Base-by-base conservation (phyloP, 306 rosid species). In the Cercis canadensis region DNA sequence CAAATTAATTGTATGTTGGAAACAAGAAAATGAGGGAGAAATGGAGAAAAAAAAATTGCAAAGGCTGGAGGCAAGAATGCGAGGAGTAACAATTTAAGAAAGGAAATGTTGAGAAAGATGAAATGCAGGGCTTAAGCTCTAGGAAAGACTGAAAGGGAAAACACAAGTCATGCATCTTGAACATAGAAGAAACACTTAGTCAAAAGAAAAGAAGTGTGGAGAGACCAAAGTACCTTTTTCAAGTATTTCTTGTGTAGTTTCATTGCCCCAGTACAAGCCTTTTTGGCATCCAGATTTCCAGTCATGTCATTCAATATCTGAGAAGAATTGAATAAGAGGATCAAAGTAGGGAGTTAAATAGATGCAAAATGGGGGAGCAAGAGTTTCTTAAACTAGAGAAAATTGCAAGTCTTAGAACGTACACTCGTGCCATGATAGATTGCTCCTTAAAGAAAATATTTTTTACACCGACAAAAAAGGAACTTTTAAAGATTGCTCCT, bases 221-320 rank as follows among this genome's bases (percentile, higher is more conserved):
- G 44, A 62, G 74, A 70, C 47, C 67, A 67, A 24, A 11, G 15
- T 80, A 95, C 99, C 99, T 91, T 95, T 65, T 47, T 95, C 37
- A 92, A 87, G 81, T 91, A 95, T 63, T 95, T 95, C 77, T 81
- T 95, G 83, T 95, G 99, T 62, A 95, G 96, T 78, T 95, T 95
- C 96, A 95, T 83, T 39, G 99, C 99, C 24, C 95, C 96, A n/a
- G 56, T 70, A 83, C 99, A 95, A 59, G 99, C 99, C 68, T 89
- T 95, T 81, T 81, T 95, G 74, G 99, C 99, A 79, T 95, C 99
- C 46, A 95, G 76, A 79, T 89, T 81, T 77, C 99, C 99, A 43
- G 96, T 87, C 16, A 82, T 86, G 80, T 95, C 99, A 76, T 95
- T 91, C 82, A 95, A 85, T 80, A 95, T 95, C 99, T 95, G 90